Evolutionary conservation across 1,139 yeast species (phyloP).

Genomic region (Candida pseudoviswanathii): DNA sequence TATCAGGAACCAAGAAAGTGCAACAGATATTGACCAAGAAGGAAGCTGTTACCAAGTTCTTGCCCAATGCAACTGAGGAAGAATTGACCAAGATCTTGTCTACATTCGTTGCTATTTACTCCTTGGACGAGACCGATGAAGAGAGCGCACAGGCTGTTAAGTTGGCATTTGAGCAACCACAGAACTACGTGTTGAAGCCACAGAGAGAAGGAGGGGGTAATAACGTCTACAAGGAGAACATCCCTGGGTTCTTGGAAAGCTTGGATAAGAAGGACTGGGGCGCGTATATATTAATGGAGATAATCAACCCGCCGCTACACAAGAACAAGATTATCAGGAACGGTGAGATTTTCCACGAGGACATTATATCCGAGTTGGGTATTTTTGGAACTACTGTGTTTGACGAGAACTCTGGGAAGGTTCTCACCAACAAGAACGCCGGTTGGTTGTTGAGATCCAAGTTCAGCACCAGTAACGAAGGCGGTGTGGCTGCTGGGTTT

Average conservation of each 20-base stretch:
- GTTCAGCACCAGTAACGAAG: slow-evolving; percentile 85
- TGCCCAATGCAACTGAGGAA: slow-evolving; percentile 31
- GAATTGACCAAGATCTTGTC: slow-evolving; percentile 38
- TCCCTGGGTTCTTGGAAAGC: slow-evolving; percentile 66
- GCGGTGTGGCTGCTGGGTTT: slow-evolving; percentile 98
- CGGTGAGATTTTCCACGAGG: slow-evolving; percentile 61
- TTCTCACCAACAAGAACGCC: slow-evolving; percentile 63
- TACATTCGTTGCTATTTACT: slow-evolving; percentile 86
- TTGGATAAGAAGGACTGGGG: slow-evolving; percentile 79
- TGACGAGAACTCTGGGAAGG: slow-evolving; percentile 59
- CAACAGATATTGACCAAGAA: slow-evolving; percentile 81
- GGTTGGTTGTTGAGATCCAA: slow-evolving; percentile 92
- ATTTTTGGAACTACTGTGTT: slow-evolving; percentile 83
- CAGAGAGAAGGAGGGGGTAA: slow-evolving; percentile 98
- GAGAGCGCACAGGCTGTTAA: slow-evolving; percentile 66
- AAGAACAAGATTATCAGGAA: slow-evolving; percentile 72
- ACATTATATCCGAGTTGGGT: slow-evolving; percentile 86
- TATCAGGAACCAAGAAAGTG: slow-evolving; percentile 89
- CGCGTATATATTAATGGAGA: slow-evolving; percentile 91
- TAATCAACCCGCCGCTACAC: slow-evolving; percentile 73
- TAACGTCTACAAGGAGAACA: slow-evolving; percentile 82
- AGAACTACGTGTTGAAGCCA: slow-evolving; percentile 82
- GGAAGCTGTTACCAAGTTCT: slow-evolving; percentile 47
- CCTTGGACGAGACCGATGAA: slow-evolving; percentile 69
- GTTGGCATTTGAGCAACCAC: slow-evolving; percentile 69